Base-by-base conservation (phyloP, 495 filamentous ascomycete genomes). In the Talaromyces ruber region DNA sequence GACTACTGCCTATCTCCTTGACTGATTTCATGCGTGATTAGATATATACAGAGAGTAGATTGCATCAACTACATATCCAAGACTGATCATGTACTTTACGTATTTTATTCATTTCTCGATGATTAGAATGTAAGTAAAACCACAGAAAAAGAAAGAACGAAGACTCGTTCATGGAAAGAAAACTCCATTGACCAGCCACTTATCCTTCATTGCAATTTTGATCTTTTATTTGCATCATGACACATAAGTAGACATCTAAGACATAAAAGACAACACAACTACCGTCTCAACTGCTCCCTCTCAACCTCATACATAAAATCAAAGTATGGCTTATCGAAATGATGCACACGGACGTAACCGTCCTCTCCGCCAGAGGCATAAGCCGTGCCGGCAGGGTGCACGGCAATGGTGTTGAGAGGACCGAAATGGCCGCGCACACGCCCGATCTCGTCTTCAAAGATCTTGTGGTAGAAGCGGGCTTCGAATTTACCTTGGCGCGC, bases 281-380 rank as follows among this genome's bases (percentile, higher is more conserved):
- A 80, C 69, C 72, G 72, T 65, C 75, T 74, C 72, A 74, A 53
- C 66, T 80, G 78, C 75, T 83, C 81, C 64, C 92, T 82, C 86
- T 99, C 94, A 56, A 98, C 94, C 82, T 99, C 95, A 73, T 96
- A 99, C 81, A 86, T 86, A 78, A 99, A 99, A 72, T 98, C 94
- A 75, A 94, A 99, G 80, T 97, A 99, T 43, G 86, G 80, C 82
- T 94, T 93, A 77, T 99, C 94, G 77, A 99, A 99, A 73, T 96
- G 91, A 77, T 99, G 94, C 52, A 98, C 90, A 67, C 94, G 88
- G 47, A 99, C 94, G 78, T 99, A 99, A 67, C 94, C 94, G 79
- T 99, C 94, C 80, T 99, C 94, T 70, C 92, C 93, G 62, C 94
- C 94, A 64, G 86, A 91, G 70, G 90, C 91, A 71, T 99, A 99